Conservation (phyloP, 148 eudicot species). For the Dianthus caryophyllus region DNA sequence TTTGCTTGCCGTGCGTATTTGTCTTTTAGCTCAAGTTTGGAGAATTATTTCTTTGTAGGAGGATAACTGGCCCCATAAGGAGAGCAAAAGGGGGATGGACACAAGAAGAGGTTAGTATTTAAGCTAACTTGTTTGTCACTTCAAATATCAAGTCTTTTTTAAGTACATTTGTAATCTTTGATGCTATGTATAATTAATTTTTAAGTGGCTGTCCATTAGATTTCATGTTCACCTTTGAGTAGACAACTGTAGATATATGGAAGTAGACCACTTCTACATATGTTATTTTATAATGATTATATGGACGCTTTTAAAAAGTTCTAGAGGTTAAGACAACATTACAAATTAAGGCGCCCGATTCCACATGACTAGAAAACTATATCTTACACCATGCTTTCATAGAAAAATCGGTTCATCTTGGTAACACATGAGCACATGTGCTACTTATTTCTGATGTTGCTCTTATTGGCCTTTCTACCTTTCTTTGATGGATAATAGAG, state of each 20-base stretch:
- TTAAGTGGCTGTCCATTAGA: background rate
- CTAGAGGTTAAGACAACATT: background rate
- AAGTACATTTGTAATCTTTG: too few species aligned
- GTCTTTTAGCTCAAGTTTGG: background rate
- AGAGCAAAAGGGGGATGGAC: constrained; percentile 99
- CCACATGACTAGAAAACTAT: background rate
- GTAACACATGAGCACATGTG: background rate
- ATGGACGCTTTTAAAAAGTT: background rate
- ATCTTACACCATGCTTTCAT: background rate
- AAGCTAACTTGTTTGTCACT: background rate
- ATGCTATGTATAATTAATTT: background rate
- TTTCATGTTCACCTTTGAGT: background rate
- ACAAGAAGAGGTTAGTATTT: constrained; percentile 70
- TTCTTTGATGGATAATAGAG: constrained; percentile 6
- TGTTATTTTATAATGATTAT: background rate
- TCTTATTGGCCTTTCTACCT: background rate
- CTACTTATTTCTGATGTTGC: background rate
- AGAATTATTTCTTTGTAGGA: constrained; percentile 43
- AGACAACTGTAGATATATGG: background rate
- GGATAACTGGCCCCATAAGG: constrained; percentile 89
- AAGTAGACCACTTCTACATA: background rate
- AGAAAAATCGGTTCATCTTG: background rate
- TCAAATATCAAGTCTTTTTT: background rate
- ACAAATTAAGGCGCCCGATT: background rate
- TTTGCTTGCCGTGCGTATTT: background rate